Evolutionary conservation across 208 protist species (phyloP).

Genomic region (Wallacemonas sp.): DNA sequence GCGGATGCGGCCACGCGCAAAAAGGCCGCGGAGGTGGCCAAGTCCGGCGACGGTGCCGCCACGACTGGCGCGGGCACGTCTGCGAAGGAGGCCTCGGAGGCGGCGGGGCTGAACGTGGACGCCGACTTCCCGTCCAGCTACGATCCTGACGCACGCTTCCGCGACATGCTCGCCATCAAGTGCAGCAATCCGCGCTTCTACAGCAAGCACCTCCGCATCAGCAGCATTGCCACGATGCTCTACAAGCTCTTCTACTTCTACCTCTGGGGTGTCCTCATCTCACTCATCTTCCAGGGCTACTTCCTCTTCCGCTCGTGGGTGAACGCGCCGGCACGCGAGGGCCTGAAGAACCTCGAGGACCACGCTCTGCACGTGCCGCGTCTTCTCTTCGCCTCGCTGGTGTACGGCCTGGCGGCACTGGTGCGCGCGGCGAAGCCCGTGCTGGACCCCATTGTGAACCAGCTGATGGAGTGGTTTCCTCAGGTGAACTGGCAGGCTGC

Average conservation of each 20-base stretch:
- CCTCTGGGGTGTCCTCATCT: constrained; percentile 77
- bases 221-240: constrained; percentile 44
- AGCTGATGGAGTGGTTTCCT: constrained; percentile 55
- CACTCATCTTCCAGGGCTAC: constrained; percentile 79
- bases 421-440: constrained; percentile 61
- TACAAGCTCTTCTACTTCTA: constrained; percentile 90
- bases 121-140: constrained; percentile 32
- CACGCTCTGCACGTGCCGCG: constrained; percentile 84
- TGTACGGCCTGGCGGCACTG: constrained; percentile 59
- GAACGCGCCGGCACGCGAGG: constrained; percentile 80
- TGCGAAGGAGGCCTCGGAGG: constrained; percentile 1
- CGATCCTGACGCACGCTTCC: constrained; percentile 77
- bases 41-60: constrained; percentile 4
- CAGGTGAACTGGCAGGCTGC: constrained; percentile 68
- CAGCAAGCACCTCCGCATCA: constrained; percentile 67
- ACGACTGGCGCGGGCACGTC: constrained; percentile 11
- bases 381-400: constrained; percentile 62
- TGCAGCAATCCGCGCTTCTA: constrained; percentile 82
- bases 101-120: constrained; percentile 1
- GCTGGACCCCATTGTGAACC: constrained; percentile 57
- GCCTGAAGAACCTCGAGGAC: constrained; percentile 76
- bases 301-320: constrained; percentile 83
- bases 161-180: constrained; percentile 81
- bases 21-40: constrained; percentile 26
- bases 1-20: constrained; percentile 37